phyloP scores from a whole-genome alignment of 148 eudicot genomes.

The Spergularia marina region DNA sequence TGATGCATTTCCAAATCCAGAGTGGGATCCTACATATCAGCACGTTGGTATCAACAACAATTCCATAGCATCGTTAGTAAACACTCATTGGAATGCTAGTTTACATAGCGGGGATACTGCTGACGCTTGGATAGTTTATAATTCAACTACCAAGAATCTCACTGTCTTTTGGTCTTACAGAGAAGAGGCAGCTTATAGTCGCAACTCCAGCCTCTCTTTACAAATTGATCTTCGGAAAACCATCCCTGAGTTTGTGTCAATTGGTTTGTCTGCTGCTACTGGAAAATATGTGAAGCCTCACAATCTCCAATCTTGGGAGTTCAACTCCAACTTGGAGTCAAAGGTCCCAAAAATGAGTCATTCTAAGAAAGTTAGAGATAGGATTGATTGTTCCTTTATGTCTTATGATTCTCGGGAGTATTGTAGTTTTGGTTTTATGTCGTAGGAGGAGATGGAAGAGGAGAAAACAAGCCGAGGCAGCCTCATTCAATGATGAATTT shows the following conservation, averaged over 20 bases:
- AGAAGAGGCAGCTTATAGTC: constrained; percentile 21
- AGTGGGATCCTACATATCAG: constrained; percentile 38
- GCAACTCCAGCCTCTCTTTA: constrained; percentile 29
- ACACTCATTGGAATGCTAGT: constrained; percentile 23
- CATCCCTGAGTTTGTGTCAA: constrained; percentile 34
- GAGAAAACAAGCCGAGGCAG: not conserved
- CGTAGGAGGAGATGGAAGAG: constrained; percentile 16
- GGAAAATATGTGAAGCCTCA: constrained; percentile 29
- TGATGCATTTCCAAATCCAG: constrained; percentile 26
- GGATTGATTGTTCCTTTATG: constrained; percentile 23
- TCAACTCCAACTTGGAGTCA: constrained; percentile 25
- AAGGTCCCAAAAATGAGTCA: not conserved
- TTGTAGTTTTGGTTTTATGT: constrained; percentile 11
- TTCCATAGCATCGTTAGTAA: constrained; percentile 31
- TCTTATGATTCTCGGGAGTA: not conserved
- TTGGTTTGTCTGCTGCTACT: constrained; percentile 48
- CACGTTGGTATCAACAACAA: constrained; percentile 51
- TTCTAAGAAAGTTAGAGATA: not conserved
- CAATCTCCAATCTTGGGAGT: constrained; percentile 36
- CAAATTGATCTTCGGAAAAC: constrained; percentile 32
- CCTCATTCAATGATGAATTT: constrained; percentile 17
- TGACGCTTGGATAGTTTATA: constrained; percentile 42
- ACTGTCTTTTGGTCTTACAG: constrained; percentile 39
- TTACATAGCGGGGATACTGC: constrained; percentile 26
- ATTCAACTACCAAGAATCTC: constrained; percentile 31